Conservation (phyloP, 371 early-diverging fungal genomes). For the Dichotomocladium elegans region DNA sequence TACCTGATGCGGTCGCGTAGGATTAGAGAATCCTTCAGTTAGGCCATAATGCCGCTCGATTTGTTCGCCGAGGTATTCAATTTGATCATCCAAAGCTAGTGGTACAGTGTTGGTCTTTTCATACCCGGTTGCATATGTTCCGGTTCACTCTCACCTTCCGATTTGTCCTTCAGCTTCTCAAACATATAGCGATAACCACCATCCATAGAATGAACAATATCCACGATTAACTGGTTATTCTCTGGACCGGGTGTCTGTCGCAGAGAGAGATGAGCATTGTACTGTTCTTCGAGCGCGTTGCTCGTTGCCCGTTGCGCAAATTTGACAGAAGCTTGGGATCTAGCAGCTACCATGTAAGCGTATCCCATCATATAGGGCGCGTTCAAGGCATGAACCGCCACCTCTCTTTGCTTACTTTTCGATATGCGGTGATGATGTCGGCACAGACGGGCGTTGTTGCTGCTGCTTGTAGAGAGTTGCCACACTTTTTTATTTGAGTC, state of each 20-base stretch:
- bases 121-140: background rate
- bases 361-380: too few relatives aligned
- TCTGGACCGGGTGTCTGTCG: conserved; percentile 1
- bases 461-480: too few relatives aligned
- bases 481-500: too few relatives aligned
- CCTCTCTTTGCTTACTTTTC: too few relatives aligned
- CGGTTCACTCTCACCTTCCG: conserved; percentile 46
- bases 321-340: conserved; percentile 10
- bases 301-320: conserved; percentile 19
- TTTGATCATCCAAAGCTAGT: conserved; percentile 59
- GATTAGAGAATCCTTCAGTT: conserved; percentile 52
- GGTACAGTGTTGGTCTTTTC: background rate
- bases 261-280: conserved; percentile 22
- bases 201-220: background rate
- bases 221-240: too few relatives aligned
- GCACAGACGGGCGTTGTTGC: too few relatives aligned
- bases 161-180: conserved; percentile 72
- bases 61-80: conserved; percentile 62
- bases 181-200: conserved; percentile 80
- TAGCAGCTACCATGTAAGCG: too few relatives aligned
- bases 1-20: conserved; percentile 56
- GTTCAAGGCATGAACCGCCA: too few relatives aligned
- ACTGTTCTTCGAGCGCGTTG: conserved; percentile 28
- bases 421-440: too few relatives aligned
- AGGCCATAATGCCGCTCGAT: conserved; percentile 47